Evolutionary conservation across 768 basidiomycete genomes (phyloP).

Genomic region (Collybia nuda): DNA sequence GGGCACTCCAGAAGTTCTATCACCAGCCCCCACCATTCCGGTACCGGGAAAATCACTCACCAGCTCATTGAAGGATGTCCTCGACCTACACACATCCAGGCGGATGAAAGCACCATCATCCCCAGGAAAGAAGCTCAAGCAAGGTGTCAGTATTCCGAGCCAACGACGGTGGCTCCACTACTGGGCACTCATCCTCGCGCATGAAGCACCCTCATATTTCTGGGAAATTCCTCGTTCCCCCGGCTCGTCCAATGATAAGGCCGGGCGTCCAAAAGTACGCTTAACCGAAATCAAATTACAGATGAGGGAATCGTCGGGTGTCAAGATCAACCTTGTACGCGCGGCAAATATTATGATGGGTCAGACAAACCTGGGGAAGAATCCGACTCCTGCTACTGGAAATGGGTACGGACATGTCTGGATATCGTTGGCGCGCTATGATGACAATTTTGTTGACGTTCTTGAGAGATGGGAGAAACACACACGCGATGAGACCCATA

Average conservation of each 20-base stretch:
- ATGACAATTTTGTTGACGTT: constrained; percentile 62
- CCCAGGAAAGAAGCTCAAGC: constrained; percentile 36
- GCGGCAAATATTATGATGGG: constrained; percentile 58
- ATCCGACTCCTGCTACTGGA: constrained; percentile 9
- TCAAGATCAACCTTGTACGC: constrained; percentile 52
- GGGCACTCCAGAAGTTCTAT: neutral
- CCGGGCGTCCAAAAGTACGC: constrained; percentile 45
- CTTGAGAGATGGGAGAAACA: constrained; percentile 63
- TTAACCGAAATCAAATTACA: constrained; percentile 59
- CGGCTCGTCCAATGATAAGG: constrained; percentile 1
- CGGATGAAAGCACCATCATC: constrained; percentile 57
- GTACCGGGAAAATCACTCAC: constrained; percentile 23
- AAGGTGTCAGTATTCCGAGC: constrained; percentile 78
- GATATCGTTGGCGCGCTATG: constrained; percentile 81
- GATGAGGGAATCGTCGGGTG: constrained; percentile 53
- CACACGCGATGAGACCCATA: constrained; percentile 42
- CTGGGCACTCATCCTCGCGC: constrained; percentile 66
- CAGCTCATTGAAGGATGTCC: constrained; percentile 50
- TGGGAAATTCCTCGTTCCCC: constrained; percentile 33
- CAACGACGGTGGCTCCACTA: constrained; percentile 80
- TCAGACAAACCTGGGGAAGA: constrained; percentile 37
- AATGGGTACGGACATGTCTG: constrained; percentile 45
- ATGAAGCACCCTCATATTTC: constrained; percentile 51
- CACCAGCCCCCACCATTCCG: neutral
- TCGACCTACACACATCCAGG: constrained; percentile 67